Conservation (phyloP, 1,139 yeast species). For the Nakaseomyces uthaithaninus region DNA sequence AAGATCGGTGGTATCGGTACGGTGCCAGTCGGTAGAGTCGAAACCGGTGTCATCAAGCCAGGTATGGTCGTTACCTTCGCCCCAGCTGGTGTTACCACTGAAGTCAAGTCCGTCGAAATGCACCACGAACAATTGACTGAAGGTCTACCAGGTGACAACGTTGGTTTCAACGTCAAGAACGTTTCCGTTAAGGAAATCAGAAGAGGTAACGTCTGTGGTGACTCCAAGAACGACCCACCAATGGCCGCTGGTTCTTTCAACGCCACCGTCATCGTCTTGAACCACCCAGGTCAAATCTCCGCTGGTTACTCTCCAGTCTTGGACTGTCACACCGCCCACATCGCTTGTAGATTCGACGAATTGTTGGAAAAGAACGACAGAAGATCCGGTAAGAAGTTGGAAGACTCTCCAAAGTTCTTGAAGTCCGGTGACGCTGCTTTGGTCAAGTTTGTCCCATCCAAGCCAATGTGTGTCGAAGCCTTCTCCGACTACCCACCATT, state of each 20-base stretch:
- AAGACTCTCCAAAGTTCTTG: constrained; percentile 77
- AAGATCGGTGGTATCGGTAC: constrained; percentile 88
- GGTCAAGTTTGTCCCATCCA: constrained; percentile 84
- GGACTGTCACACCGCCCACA: constrained; percentile 77
- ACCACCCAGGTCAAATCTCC: constrained; percentile 92
- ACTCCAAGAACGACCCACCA: constrained; percentile 93
- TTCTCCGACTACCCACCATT: constrained; percentile 97
- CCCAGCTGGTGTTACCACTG: constrained; percentile 90
- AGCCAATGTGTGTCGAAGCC: constrained; percentile 97
- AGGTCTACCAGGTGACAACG: constrained; percentile 93
- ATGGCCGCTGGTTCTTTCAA: constrained; percentile 73
- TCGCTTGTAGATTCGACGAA: constrained; percentile 85
- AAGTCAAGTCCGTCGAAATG: constrained; percentile 90
- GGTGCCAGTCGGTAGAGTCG: constrained; percentile 92
- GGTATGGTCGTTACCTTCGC: constrained; percentile 88
- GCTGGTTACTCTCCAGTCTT: constrained; percentile 91
- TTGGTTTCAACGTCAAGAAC: constrained; percentile 92
- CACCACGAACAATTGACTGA: constrained; percentile 81
- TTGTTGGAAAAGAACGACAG: constrained; percentile 86
- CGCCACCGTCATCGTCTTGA: constrained; percentile 83
- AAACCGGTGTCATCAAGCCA: constrained; percentile 86
- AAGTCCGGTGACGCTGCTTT: constrained; percentile 94
- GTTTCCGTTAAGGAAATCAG: constrained; percentile 89
- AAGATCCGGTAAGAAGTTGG: constrained; percentile 84
- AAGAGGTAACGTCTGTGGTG: constrained; percentile 95